These are phyloP conservation scores for Pestalotiopsis sp. DNA, from an alignment of 2,329 filamentous ascomycete species.

Conservation along the genomic window DNA sequence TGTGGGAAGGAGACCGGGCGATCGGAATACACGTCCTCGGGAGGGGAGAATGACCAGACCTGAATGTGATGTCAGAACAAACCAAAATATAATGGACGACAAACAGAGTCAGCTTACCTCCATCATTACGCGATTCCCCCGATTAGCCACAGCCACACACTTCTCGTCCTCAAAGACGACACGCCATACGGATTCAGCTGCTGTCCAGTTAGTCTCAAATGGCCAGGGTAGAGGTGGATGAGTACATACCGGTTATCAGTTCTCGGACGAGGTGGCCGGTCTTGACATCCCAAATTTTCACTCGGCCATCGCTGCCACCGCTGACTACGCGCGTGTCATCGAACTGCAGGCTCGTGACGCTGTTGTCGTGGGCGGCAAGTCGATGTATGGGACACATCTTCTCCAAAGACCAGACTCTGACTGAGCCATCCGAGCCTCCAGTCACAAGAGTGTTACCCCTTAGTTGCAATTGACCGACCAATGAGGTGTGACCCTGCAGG, in stretches of 20 bases:
- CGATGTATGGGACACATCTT: conserved; percentile 91
- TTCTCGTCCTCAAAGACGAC: conserved; percentile 99
- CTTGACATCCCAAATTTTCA: conserved; percentile 97
- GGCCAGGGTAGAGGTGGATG: not conserved
- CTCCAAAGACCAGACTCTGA: conserved; percentile 92
- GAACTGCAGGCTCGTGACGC: conserved; percentile 95
- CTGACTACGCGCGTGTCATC: conserved; percentile 94
- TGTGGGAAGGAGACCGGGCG: conserved; percentile 51
- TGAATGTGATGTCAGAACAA: conserved; percentile 40
- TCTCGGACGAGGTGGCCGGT: conserved; percentile 89
- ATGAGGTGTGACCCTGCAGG: conserved; percentile 92
- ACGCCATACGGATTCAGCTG: conserved; percentile 90
- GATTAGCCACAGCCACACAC: conserved; percentile 90
- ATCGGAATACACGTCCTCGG: conserved; percentile 65
- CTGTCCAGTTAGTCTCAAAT: not conserved
- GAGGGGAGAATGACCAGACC: conserved; percentile 95
- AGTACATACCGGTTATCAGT: conserved; percentile 61
- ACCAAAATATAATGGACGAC: not conserved
- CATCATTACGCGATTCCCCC: conserved; percentile 88
- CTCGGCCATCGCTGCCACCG: conserved; percentile 93
- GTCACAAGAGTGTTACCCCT: conserved; percentile 92
- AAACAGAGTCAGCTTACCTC: conserved; percentile 64
- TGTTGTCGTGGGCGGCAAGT: conserved; percentile 95
- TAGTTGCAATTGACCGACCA: conserved; percentile 96
- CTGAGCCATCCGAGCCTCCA: conserved; percentile 92